Conservation (phyloP, 225 moss, liverwort and hornwort genomes). For the Antitrichia curtipendula region DNA sequence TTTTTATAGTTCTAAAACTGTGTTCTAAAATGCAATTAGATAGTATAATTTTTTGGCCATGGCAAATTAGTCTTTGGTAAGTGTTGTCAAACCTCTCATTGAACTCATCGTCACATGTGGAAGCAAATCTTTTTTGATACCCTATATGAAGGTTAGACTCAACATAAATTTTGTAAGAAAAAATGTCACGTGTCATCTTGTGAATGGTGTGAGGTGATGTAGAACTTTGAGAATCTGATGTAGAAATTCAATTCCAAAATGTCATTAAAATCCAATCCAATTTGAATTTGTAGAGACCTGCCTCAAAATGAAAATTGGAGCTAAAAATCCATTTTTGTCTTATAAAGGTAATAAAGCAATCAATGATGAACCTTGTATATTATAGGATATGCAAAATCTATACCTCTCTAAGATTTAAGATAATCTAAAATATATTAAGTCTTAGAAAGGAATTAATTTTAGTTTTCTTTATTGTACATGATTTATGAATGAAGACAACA, state of each 20-base stretch:
- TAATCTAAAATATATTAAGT: neutral
- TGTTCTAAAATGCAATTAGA: neutral
- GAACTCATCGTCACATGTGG: too few species aligned
- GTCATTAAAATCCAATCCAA: neutral
- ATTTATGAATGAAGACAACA: neutral
- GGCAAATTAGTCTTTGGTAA: neutral
- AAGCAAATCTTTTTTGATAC: too few species aligned
- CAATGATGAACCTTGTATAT: neutral
- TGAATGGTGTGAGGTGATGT: too few species aligned
- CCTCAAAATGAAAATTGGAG: accelerated
- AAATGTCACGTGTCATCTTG: too few species aligned
- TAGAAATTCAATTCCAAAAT: too few species aligned
- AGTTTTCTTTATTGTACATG: neutral
- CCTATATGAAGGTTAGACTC: too few species aligned
- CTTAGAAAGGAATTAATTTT: neutral
- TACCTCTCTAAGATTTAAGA: neutral
- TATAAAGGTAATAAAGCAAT: neutral
- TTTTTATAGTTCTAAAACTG: neutral
- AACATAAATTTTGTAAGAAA: too few species aligned
- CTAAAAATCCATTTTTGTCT: neutral
- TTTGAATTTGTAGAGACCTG: neutral
- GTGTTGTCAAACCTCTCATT: too few species aligned
- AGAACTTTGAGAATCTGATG: too few species aligned
- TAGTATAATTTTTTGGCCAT: neutral
- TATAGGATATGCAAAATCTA: neutral